Evolutionary conservation across 2,329 filamentous ascomycete genomes (phyloP).

Genomic region (Aspergillus clavatus): DNA sequence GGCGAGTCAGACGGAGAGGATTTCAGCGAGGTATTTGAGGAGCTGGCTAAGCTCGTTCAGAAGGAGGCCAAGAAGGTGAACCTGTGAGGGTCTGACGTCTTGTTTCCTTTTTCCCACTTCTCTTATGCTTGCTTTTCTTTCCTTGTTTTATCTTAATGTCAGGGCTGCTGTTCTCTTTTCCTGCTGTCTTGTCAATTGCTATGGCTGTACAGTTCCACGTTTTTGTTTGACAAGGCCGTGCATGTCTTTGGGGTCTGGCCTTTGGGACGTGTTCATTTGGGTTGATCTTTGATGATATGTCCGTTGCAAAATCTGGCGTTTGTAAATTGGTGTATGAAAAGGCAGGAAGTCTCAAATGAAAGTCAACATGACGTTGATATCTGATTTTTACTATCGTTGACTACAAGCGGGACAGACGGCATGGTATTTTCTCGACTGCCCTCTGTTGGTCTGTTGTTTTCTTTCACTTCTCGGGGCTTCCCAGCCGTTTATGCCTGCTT

Average conservation of each 20-base stretch:
- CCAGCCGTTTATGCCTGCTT: too few relatives aligned
- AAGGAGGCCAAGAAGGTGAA: conserved; percentile 56
- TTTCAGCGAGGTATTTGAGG: conserved; percentile 51
- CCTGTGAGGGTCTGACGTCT: conserved; percentile 35
- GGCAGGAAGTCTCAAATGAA: conserved; percentile 29
- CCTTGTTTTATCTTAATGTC: conserved; percentile 24
- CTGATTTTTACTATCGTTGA: neutral
- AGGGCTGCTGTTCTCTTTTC: conserved; percentile 18
- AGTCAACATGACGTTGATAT: conserved; percentile 6
- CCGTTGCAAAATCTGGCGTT: conserved; percentile 36
- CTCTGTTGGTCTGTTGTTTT: neutral
- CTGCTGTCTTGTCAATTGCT: conserved; percentile 19
- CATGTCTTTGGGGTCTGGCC: conserved; percentile 38
- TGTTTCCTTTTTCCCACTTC: conserved; percentile 16
- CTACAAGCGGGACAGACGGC: neutral
- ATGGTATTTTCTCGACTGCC: neutral
- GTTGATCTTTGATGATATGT: conserved; percentile 31
- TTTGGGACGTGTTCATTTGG: conserved; percentile 30
- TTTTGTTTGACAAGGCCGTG: conserved; percentile 33
- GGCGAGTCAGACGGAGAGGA: conserved; percentile 42
- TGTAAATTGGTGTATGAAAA: conserved; percentile 38
- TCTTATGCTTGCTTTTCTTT: conserved; percentile 13
- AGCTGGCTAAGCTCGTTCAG: conserved; percentile 54
- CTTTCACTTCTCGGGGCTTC: too few relatives aligned
- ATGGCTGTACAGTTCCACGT: conserved; percentile 37